These are phyloP conservation scores for Letharia columbiana DNA, from an alignment of 495 filamentous ascomycete species.

Conservation along the genomic window DNA sequence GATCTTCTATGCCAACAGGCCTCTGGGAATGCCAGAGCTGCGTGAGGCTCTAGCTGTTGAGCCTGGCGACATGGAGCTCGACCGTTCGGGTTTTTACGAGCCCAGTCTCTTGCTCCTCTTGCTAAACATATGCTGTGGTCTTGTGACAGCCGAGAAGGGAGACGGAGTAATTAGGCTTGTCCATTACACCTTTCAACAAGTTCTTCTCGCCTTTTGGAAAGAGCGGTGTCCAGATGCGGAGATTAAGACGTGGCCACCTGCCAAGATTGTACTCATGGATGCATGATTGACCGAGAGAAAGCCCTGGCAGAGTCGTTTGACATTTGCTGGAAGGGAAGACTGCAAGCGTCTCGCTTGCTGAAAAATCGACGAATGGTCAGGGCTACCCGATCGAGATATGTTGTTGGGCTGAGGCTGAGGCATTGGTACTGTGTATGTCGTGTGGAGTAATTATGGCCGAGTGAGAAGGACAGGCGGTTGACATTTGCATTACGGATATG, in stretches of 20 bases:
- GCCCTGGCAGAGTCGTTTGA: too few relatives aligned
- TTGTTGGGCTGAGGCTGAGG: too few relatives aligned
- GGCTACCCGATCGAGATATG: too few relatives aligned
- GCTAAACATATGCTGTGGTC: slow-evolving; percentile 28
- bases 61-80: slow-evolving; percentile 15
- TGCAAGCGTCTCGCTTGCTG: too few relatives aligned
- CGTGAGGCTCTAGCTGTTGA: slow-evolving; percentile 20
- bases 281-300: too few relatives aligned
- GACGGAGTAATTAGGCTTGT: slow-evolving; percentile 24
- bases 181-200: slow-evolving; percentile 36
- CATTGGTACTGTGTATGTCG: too few relatives aligned
- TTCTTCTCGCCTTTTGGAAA: slow-evolving; percentile 19
- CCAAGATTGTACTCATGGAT: too few relatives aligned
- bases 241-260: not conserved
- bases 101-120: slow-evolving; percentile 8
- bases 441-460: too few relatives aligned
- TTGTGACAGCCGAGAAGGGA: slow-evolving; percentile 18
- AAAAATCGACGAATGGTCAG: too few relatives aligned
- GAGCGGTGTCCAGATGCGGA: not conserved
- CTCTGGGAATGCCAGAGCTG: slow-evolving; percentile 24
- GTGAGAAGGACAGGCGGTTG: too few relatives aligned
- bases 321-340: too few relatives aligned
- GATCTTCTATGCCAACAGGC: slow-evolving; percentile 25
- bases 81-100: slow-evolving; percentile 8
- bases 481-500: too few relatives aligned